Base-by-base conservation (phyloP, 164 flowering plant genomes). In the Pachysandra terminalis region DNA sequence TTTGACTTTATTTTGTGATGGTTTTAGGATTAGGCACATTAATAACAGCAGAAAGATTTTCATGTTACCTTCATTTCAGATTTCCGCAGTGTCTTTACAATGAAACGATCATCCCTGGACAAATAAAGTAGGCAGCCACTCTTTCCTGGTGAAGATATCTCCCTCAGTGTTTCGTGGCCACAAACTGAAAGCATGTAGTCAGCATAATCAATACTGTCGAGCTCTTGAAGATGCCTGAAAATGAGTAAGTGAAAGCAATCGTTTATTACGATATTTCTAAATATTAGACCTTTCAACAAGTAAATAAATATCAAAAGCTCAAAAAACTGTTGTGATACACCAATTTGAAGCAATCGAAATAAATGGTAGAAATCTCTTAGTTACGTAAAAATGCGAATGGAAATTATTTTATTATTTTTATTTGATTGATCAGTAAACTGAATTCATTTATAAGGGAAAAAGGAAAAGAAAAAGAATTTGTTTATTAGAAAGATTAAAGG, bases 31-130 rank as follows among this genome's bases (percentile, higher is more conserved):
- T 5, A n/a, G 22, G 16, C n/a, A n/a, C n/a, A 40, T 70, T 62
- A 53, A 56, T 28, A 32, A 25, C 19, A 35, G 24, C 12, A 19
- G 19, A 66, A 15, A 64, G n/a, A 9, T 19, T 4, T 59, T 24
- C 22, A 48, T 7, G 37, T 19, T 74, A 84, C 87, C 85, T 84
- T 82, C 55, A 75, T 71, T 79, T 84, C 84, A 40, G 82, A 68
- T 75, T 84, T 84, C 19, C 70, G 69, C 48, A 82, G 56, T n/a
- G 71, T 79, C 73, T 80, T 80, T 53, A 84, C 63, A 22, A 79
- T 73, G 56, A 78, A 79, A 14, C 85, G 77, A 52, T 66, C 70
- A 65, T 82, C 83, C 51, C 65, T 57, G 63, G 82, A 59, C 65
- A 80, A 45, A 68, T 64, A 79, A 48, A 76, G 66, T 22, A 73